These are phyloP conservation scores for Xerocomellus amylosporus DNA, from an alignment of 768 basidiomycete species.

Conservation along the genomic window DNA sequence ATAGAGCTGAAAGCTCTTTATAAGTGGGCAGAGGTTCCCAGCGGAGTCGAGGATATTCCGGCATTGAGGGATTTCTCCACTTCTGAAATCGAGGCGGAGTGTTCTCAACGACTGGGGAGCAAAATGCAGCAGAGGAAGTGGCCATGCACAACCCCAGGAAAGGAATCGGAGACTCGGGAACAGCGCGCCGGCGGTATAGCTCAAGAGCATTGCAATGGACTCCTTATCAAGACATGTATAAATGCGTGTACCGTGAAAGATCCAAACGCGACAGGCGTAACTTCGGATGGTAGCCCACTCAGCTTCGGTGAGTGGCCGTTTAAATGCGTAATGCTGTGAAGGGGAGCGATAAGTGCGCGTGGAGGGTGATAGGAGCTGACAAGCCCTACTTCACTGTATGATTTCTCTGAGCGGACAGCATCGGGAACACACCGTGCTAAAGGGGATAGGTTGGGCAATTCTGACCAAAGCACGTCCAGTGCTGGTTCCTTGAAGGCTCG, in stretches of 20 bases:
- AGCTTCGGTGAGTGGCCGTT: constrained; percentile 1
- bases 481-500: constrained; percentile 9
- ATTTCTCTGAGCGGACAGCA: background rate
- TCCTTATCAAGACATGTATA: background rate
- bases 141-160: background rate
- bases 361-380: background rate
- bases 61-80: background rate
- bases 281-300: background rate
- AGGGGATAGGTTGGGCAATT: background rate
- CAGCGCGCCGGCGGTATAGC: background rate
- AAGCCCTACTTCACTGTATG: no score
- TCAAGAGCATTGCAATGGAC: background rate
- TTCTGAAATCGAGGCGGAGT: background rate
- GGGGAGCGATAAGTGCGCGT: background rate
- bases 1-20: background rate
- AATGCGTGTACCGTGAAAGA: background rate
- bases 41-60: background rate
- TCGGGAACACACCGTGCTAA: background rate
- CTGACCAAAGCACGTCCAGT: constrained; percentile 10
- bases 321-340: background rate
- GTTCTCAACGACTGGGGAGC: background rate
- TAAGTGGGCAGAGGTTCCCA: background rate
- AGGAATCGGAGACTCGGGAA: constrained; percentile 1
- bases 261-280: constrained; percentile 1
- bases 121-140: background rate